Conservation (phyloP, 163 green algal genomes). For the Chlorella variabilis region DNA sequence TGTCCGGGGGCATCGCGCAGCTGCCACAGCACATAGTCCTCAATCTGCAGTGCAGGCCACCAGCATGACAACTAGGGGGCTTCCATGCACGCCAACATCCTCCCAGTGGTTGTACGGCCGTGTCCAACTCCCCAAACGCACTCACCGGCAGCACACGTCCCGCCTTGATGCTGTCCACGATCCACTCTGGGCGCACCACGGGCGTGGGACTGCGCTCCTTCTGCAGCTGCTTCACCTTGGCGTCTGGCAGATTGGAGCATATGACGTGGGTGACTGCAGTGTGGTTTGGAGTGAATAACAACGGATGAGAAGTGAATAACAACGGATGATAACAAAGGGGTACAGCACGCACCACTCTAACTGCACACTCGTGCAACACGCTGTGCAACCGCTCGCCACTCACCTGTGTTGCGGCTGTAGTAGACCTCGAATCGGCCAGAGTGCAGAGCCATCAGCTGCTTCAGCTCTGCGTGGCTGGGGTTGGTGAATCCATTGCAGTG, state of each 20-base stretch:
- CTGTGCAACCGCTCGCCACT: too few relatives aligned
- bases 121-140: background rate
- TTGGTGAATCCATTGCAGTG: conserved; percentile 89
- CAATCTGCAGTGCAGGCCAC: conserved; percentile 55
- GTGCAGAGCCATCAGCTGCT: conserved; percentile 89
- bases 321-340: too few relatives aligned
- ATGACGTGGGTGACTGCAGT: conserved; percentile 88
- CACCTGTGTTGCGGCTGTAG: background rate
- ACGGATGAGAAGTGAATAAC: too few relatives aligned
- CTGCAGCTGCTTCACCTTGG: conserved; percentile 70
- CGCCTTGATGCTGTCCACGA: conserved; percentile 73
- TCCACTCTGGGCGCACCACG: conserved; percentile 83
- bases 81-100: too few relatives aligned
- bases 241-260: conserved; percentile 87
- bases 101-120: too few relatives aligned
- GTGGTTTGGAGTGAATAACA: background rate
- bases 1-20: conserved; percentile 72
- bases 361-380: too few relatives aligned
- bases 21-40: conserved; percentile 68
- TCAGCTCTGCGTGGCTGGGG: conserved; percentile 80
- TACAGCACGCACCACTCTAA: too few relatives aligned
- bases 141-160: conserved; percentile 76
- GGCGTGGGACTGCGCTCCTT: conserved; percentile 67
- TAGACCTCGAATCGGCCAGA: conserved; percentile 76
- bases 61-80: background rate